These are phyloP conservation scores for Kodamaea nitidulidarum DNA, from an alignment of 805 yeast genomes.

Conservation along the genomic window DNA sequence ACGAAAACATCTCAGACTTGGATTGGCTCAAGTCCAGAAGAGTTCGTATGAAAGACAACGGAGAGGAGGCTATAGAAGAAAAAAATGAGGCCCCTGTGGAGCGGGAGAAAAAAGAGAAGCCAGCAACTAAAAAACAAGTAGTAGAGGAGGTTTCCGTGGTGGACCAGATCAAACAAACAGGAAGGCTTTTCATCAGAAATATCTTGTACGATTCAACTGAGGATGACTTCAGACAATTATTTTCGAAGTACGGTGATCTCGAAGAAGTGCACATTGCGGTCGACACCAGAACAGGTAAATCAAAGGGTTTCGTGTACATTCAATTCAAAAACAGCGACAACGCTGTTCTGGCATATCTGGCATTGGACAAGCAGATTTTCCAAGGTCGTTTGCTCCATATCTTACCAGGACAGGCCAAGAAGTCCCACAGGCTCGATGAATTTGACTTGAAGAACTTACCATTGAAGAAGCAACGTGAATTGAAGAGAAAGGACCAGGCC, in stretches of 20 bases:
- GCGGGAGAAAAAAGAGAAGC: constrained; percentile 11
- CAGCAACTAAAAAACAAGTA: constrained; percentile 5
- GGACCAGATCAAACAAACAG: constrained; percentile 58
- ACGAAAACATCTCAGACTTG: constrained; percentile 61
- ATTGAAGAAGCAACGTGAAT: constrained; percentile 81
- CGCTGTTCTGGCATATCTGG: constrained; percentile 72
- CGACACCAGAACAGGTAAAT: constrained; percentile 83
- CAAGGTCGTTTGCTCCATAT: constrained; percentile 93
- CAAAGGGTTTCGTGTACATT: constrained; percentile 90
- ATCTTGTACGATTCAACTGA: constrained; percentile 77
- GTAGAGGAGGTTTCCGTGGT: constrained; percentile 32
- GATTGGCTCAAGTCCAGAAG: constrained; percentile 85
- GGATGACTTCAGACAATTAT: constrained; percentile 65
- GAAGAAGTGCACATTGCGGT: constrained; percentile 91
- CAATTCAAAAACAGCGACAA: constrained; percentile 63
- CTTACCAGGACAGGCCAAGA: constrained; percentile 78
- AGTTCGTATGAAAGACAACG: constrained; percentile 52
- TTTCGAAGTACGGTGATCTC: constrained; percentile 62
- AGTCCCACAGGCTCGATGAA: constrained; percentile 81
- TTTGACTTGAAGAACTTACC: constrained; percentile 89
- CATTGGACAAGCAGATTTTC: constrained; percentile 81
- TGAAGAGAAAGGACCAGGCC: constrained; percentile 81
- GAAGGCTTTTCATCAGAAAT: constrained; percentile 84
- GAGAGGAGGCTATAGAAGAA: constrained; percentile 8
- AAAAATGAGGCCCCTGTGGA: constrained; percentile 3